Base-by-base conservation (phyloP, 139 green algal genomes). In the Coelastrella sp. region DNA sequence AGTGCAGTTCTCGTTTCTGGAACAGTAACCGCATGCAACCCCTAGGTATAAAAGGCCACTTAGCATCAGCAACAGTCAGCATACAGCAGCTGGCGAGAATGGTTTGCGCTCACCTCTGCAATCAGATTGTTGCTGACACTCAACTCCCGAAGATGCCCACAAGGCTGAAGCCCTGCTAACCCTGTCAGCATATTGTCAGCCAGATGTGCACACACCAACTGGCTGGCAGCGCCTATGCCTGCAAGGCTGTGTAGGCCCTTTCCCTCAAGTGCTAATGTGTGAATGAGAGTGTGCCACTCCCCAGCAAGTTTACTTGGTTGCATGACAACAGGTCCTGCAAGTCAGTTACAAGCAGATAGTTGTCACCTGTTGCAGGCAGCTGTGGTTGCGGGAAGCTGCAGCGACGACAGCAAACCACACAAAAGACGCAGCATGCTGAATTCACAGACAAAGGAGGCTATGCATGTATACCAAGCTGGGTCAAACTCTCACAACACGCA, bases 101-200 rank as follows among this genome's bases (percentile, higher is more conserved):
- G n/a, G 73, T 78, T 13, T 3, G 73, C 73, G 3, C 59, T 23
- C 68, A 88, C 83, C 83, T 88, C 83, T 65, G 19, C 23, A 11
- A 88, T 13, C 54, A 80, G 54, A 66, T 88, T 88, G 66, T 58
- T 58, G 68, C 83, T 88, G 19, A 88, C 8, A 68, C 81, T 66
- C 54, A 88, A 68, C 19, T 80, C 54, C 68, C 32, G 47, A 47
- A 88, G 66, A 66, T 88, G 66, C 7, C 7, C 10, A 19, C 83
- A 88, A 19, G 47, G 68, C 6, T 80, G 20, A 47, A 88, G 56
- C 47, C 68, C 83, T 19, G 56, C 17, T 68, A 88, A 6, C 2
- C 8, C 56, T 4, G 19, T 74, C n/a, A 90, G 85, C 73, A 90
- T 13, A 58, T 90, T 90, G 59, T 77, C 85, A 54, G 73, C 61